Conservation (phyloP, 371 early-diverging fungal genomes). For the Chytridiales sp. region DNA sequence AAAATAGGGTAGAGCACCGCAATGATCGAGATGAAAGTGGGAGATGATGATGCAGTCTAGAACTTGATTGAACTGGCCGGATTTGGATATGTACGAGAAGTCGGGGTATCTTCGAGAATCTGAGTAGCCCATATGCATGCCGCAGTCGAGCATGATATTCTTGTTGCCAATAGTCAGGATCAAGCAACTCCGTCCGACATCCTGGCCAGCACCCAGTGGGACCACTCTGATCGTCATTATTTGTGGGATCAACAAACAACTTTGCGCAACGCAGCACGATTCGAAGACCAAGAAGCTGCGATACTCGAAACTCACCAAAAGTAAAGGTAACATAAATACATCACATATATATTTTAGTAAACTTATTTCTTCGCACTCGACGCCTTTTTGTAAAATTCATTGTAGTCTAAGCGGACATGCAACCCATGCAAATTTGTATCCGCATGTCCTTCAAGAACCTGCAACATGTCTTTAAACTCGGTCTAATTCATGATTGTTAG, state of each 20-base stretch:
- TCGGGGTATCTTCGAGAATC: slow-evolving; percentile 97
- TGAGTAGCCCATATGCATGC: slow-evolving; percentile 94
- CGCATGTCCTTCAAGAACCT: slow-evolving; percentile 59
- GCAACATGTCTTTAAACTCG: slow-evolving; percentile 54
- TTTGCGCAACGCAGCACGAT: too few relatives aligned
- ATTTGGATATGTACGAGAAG: slow-evolving; percentile 90
- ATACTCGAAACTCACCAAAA: too few relatives aligned
- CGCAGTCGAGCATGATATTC: slow-evolving; percentile 96
- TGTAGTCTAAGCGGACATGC: slow-evolving; percentile 76
- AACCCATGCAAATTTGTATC: slow-evolving; percentile 70
- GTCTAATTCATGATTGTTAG: slow-evolving; percentile 27
- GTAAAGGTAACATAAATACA: too few relatives aligned
- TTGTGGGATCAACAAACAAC: too few relatives aligned
- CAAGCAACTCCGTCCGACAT: slow-evolving; percentile 98
- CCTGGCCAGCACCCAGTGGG: slow-evolving; percentile 82
- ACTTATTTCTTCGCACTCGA: too few relatives aligned
- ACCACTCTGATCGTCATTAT: slow-evolving; percentile 22
- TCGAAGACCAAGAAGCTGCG: too few relatives aligned
- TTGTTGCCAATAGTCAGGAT: slow-evolving; percentile 92
- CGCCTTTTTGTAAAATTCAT: too few relatives aligned
- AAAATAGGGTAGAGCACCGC: slow-evolving; percentile 98
- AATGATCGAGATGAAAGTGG: slow-evolving; percentile 99
- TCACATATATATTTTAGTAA: too few relatives aligned
- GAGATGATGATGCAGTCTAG: slow-evolving; percentile 96
- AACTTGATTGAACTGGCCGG: slow-evolving; percentile 65